Base-by-base conservation (phyloP, 129 eudicot species). In the Artemisia tridentata region DNA sequence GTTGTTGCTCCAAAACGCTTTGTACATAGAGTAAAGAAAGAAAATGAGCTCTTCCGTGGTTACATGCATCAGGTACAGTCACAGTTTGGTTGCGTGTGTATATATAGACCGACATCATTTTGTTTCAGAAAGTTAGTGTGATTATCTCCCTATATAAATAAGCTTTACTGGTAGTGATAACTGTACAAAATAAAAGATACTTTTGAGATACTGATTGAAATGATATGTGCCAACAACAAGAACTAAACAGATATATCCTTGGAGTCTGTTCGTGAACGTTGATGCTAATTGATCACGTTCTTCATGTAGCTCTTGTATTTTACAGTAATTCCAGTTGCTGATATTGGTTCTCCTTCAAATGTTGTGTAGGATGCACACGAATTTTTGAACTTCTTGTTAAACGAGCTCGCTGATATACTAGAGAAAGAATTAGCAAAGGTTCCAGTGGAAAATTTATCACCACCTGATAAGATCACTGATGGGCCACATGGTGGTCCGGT, bases 1-100 rank as follows among this genome's bases (percentile, higher is more conserved):
- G 96, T 92, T 53, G 73, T 92, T 78, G 95, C 98, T 81, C 98
- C 96, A 46, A 92, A 86, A 76, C 96, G 97, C 69, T 91, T 91
- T 80, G 97, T 91, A 50, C 98, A 89, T 76, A 81, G 96, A 81
- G 88, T 88, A 72, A 82, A 88, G 84, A 92, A 89, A 80, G 83
- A 92, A 70, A 88, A 92, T 78, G 98, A 92, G 70, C 79, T 80
- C 57, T 92, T 92, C 73, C 86, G 96, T 52, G 91, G 96, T 20
- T 88, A 86, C 79, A 89, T 89, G 96, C 98, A 89, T 83, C 96
- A 88, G 96, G 96, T 92, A 75, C 72, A 65, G 75, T 79, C 71
- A 16, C 7, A 17, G 14, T 17, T 17, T 52, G 27, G 38, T 75
- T 47, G 45, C 45, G 11, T 38, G 45, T 38, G 45, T 38, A 1